Conservation (phyloP, 1,284 basidiomycete genomes). For the Heterobasidion parviporum region DNA sequence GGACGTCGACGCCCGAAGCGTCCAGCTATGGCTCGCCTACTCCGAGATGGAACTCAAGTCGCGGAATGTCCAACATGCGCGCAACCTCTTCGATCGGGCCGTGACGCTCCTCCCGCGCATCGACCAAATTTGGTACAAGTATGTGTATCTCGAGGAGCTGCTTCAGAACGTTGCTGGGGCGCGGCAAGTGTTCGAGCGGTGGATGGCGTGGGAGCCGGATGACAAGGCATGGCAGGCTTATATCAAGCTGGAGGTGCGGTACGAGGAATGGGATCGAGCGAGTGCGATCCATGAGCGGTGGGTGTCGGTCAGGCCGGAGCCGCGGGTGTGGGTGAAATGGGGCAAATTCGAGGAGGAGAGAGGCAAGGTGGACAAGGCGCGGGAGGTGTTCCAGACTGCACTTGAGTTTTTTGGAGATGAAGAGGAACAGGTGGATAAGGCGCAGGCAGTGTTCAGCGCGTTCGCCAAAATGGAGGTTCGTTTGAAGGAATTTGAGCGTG, state of each 20-base stretch:
- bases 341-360: constrained; percentile 97
- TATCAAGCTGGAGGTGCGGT: constrained; percentile 94
- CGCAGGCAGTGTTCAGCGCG: constrained; percentile 90
- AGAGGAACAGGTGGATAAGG: constrained; percentile 94
- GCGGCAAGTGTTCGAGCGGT: constrained; percentile 95
- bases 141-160: constrained; percentile 96
- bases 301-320: constrained; percentile 90
- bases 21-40: constrained; percentile 93
- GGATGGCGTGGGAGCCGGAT: constrained; percentile 99
- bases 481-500: constrained; percentile 93
- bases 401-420: constrained; percentile 97
- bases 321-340: constrained; percentile 95
- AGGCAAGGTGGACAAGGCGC: constrained; percentile 77
- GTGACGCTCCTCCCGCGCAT: constrained; percentile 94
- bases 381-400: constrained; percentile 96
- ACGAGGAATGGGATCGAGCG: constrained; percentile 87
- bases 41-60: constrained; percentile 98
- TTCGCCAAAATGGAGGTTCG: constrained; percentile 99
- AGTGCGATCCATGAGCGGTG: constrained; percentile 93
- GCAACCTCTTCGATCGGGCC: constrained; percentile 95
- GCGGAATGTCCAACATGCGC: constrained; percentile 92
- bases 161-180: constrained; percentile 94
- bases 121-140: constrained; percentile 97
- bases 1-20: constrained; percentile 86
- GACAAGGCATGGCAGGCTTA: constrained; percentile 99